Percentiles rank a stretch among this genome's conserved stretches.
Conservation (phyloP, 257 asterid genomes). For the Echites panduratus region DNA sequence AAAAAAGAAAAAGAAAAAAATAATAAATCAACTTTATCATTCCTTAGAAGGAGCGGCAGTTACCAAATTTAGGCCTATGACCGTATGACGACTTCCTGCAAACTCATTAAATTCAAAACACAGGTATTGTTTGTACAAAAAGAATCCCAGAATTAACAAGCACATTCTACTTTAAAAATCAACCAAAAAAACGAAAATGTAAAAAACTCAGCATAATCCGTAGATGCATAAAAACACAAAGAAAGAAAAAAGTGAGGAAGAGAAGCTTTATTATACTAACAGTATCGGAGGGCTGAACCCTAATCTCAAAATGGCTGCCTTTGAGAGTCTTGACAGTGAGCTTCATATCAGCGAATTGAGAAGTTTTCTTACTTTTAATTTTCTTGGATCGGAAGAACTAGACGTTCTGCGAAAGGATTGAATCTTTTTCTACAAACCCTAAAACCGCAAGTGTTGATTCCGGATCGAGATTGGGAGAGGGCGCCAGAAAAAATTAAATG, state of each 20-base stretch:
- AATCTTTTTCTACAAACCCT: slow-evolving; percentile 2
- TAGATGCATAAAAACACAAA: not conserved
- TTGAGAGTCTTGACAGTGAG: slow-evolving; percentile 93
- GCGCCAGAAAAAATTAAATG: slow-evolving; percentile 17
- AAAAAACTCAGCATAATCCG: not conserved
- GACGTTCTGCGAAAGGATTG: not conserved
- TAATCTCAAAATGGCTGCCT: slow-evolving; percentile 83
- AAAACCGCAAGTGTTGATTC: slow-evolving; percentile 1
- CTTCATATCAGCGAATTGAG: slow-evolving; percentile 52
- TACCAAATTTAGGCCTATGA: not conserved
- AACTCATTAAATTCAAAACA: not conserved
- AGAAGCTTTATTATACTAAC: slow-evolving; percentile 30
- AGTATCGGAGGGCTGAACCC: slow-evolving; percentile 70
- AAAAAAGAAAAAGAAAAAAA: not conserved
- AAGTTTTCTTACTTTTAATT: not conserved
- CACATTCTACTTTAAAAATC: not conserved
- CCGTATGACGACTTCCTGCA: not conserved
- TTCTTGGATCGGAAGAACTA: not conserved
- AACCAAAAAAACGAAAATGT: not conserved
- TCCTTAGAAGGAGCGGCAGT: not conserved
- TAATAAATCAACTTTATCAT: not conserved
- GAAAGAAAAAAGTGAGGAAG: not conserved
- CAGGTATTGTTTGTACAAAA: too few species aligned
- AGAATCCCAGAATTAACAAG: not conserved
- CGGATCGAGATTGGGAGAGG: not conserved